Evolutionary conservation across 495 filamentous ascomycete genomes (phyloP).

Genomic region (Xylaria grammica): DNA sequence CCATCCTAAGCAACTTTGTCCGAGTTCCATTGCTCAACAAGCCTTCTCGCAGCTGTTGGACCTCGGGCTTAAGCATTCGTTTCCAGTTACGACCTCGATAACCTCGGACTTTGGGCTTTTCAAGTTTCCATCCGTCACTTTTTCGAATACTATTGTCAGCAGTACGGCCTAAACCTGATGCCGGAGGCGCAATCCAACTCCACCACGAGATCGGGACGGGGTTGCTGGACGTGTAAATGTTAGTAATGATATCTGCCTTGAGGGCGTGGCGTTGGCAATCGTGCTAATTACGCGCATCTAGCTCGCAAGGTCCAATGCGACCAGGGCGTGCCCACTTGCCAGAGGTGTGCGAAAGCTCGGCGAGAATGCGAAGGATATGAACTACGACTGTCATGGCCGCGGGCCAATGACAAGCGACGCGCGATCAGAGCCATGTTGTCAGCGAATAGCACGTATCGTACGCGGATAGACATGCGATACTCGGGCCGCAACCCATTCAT

Average conservation of each 20-base stretch:
- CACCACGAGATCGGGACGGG: conserved; percentile 24
- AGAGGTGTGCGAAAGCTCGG: conserved; percentile 26
- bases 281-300: conserved; percentile 18
- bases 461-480: neutral
- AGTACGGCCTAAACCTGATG: neutral
- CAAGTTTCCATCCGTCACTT: neutral
- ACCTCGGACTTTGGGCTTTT: neutral
- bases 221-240: conserved; percentile 39
- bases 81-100: neutral
- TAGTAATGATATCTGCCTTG: conserved; percentile 11
- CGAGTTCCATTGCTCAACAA: neutral
- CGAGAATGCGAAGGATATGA: conserved; percentile 33
- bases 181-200: neutral
- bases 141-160: neutral
- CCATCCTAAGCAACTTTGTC: conserved; percentile 19
- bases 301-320: conserved; percentile 34
- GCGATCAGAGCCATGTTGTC: conserved; percentile 23
- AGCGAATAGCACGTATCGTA: neutral
- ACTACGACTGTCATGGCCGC: conserved; percentile 36
- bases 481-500: conserved; percentile 15
- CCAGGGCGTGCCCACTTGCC: conserved; percentile 25
- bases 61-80: conserved; percentile 6
- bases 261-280: neutral
- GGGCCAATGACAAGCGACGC: conserved; percentile 30
- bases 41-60: neutral